phyloP scores from a whole-genome alignment of 495 filamentous ascomycete genomes.

The Aspergillus mulundensis region DNA sequence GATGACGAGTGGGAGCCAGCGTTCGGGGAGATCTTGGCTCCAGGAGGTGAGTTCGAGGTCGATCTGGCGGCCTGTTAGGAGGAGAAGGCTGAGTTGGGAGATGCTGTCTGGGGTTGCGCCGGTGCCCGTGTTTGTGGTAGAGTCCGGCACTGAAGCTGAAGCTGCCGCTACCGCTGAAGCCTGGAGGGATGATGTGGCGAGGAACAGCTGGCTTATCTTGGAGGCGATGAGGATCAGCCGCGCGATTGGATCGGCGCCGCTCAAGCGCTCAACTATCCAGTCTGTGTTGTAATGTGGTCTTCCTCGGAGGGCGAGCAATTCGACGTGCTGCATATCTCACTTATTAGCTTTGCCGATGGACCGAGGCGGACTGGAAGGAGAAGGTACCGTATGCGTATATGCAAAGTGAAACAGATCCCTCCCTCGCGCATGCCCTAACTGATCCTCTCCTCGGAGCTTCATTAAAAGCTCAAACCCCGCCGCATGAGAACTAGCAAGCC shows the following conservation, averaged over 20 bases:
- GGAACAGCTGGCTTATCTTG: conserved; percentile 30
- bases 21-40: conserved; percentile 31
- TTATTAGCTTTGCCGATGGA: neutral
- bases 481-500: conserved; percentile 38
- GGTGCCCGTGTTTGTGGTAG: neutral
- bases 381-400: conserved; percentile 38
- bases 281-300: conserved; percentile 31
- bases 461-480: conserved; percentile 40
- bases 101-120: conserved; percentile 7
- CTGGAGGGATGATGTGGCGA: conserved; percentile 11
- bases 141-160: neutral
- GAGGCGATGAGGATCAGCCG: conserved; percentile 33
- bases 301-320: conserved; percentile 35
- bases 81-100: conserved; percentile 21
- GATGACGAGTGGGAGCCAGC: conserved; percentile 37
- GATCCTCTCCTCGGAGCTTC: conserved; percentile 33
- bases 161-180: conserved; percentile 7
- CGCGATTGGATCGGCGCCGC: conserved; percentile 33
- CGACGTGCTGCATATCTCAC: conserved; percentile 30
- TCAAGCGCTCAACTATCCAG: conserved; percentile 28
- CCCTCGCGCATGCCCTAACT: conserved; percentile 30
- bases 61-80: conserved; percentile 21
- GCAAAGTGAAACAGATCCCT: conserved; percentile 43
- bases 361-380: neutral
- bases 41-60: conserved; percentile 35